Conservation (phyloP, 331 rosid genomes). For the Dryas integrifolia region DNA sequence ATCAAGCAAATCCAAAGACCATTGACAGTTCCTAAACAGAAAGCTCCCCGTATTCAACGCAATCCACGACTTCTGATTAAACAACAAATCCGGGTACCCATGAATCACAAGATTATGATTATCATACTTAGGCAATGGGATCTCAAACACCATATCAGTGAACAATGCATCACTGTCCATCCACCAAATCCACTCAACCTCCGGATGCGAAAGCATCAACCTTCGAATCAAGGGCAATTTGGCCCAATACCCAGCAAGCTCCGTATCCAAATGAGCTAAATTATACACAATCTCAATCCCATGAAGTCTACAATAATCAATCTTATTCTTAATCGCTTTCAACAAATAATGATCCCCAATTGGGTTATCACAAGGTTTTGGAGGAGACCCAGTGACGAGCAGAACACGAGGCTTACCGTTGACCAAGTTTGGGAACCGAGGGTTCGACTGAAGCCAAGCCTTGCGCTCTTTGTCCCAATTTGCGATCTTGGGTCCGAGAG, state of each 20-base stretch:
- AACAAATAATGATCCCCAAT: slow-evolving; percentile 88
- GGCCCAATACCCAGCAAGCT: slow-evolving; percentile 97
- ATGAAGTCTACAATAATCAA: slow-evolving; percentile 90
- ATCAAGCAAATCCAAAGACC: slow-evolving; percentile 97
- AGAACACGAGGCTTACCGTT: slow-evolving; percentile 75
- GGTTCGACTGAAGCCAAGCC: slow-evolving; percentile 63
- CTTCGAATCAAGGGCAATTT: slow-evolving; percentile 83
- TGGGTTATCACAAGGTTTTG: slow-evolving; percentile 90
- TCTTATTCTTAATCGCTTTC: slow-evolving; percentile 85
- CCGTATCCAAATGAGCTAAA: slow-evolving; percentile 86
- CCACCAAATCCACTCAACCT: slow-evolving; percentile 99
- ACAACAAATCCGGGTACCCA: slow-evolving; percentile 89
- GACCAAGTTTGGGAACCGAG: slow-evolving; percentile 59
- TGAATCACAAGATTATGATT: slow-evolving; percentile 73
- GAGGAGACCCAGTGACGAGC: slow-evolving; percentile 90
- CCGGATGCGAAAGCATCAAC: slow-evolving; percentile 87
- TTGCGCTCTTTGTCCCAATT: slow-evolving; percentile 63
- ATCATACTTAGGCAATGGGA: slow-evolving; percentile 66
- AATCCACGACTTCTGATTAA: slow-evolving; percentile 91
- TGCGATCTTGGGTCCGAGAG: slow-evolving; percentile 73
- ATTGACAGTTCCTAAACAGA: slow-evolving; percentile 83
- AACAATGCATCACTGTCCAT: slow-evolving; percentile 98
- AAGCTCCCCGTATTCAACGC: slow-evolving; percentile 91
- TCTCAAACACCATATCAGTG: slow-evolving; percentile 86
- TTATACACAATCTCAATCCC: slow-evolving; percentile 94